phyloP scores from a whole-genome alignment of 139 green algal species.

The Chlorella sp. region DNA sequence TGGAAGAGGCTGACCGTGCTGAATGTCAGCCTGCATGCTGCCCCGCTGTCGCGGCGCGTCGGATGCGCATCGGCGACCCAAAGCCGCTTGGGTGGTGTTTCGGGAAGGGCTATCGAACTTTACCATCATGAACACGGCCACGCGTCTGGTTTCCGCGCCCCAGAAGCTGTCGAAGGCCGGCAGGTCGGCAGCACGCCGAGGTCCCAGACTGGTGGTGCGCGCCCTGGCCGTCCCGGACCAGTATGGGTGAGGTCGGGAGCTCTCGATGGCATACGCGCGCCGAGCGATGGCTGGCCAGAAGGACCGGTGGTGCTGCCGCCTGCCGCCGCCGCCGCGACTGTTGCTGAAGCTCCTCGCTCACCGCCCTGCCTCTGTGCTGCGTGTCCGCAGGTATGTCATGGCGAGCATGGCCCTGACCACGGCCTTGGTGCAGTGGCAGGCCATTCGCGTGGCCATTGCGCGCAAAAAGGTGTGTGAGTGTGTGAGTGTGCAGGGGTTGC shows the following conservation, averaged over 20 bases:
- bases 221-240: constrained; percentile 22
- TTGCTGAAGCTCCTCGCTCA: not conserved
- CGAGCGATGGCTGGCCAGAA: no score
- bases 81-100: no score
- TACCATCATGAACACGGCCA: no score
- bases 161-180: no score
- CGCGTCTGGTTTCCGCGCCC: no score
- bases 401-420: not conserved
- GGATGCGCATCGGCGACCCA: no score
- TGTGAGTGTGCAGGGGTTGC: no score
- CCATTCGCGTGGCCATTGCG: constrained; percentile 18
- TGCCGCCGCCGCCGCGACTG: not conserved
- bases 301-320: not conserved
- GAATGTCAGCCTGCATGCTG: no score
- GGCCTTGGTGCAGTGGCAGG: constrained; percentile 14
- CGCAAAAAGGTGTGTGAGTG: not conserved
- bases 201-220: not conserved
- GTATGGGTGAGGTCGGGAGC: constrained; percentile 11
- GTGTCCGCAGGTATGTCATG: constrained; percentile 17
- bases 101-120: no score
- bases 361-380: not conserved
- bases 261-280: not conserved
- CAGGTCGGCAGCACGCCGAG: no score
- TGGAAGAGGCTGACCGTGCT: no score
- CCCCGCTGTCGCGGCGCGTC: no score